Percentiles rank a stretch among this genome's conserved stretches.
Conservation (phyloP, 139 green algal species). For the Chlorella sp. region DNA sequence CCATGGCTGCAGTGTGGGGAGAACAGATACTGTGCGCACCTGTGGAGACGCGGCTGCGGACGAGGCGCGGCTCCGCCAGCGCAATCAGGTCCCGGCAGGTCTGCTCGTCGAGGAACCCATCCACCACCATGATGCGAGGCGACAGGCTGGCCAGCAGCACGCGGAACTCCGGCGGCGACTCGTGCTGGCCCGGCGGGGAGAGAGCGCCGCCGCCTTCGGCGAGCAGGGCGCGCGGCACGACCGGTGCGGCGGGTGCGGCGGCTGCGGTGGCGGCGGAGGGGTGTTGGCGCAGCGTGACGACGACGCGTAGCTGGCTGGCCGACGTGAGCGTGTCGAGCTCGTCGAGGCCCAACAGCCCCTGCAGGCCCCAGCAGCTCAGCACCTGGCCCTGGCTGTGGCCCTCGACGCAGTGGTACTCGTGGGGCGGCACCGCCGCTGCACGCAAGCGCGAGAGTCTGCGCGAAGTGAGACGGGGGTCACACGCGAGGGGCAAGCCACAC, state of each 20-base stretch:
- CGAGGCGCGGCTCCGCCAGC: conserved; percentile 16
- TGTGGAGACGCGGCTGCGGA: conserved; percentile 32
- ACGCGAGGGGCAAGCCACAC: neutral
- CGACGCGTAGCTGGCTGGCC: neutral
- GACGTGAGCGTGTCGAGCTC: neutral
- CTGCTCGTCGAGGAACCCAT: conserved; percentile 22
- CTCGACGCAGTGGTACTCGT: no score
- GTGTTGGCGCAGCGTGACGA: neutral
- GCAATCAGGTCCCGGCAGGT: conserved; percentile 24
- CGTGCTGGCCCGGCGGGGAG: neutral
- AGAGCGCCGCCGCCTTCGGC: neutral
- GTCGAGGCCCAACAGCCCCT: neutral
- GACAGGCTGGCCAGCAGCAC: conserved; percentile 9
- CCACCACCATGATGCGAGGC: conserved; percentile 31
- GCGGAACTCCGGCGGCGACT: no score
- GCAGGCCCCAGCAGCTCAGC: neutral
- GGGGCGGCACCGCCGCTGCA: neutral
- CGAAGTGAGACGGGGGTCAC: neutral
- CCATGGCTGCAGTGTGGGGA: neutral
- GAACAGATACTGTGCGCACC: conserved; percentile 9
- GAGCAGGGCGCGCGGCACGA: neutral
- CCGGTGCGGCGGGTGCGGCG: no score
- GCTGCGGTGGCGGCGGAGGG: neutral
- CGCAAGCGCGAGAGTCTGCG: neutral
- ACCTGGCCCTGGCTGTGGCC: no score